Percentiles rank a stretch among this genome's conserved stretches.
These are phyloP conservation scores for Aquilaria malaccensis DNA, from an alignment of 345 rosid species.

Conservation along the genomic window DNA sequence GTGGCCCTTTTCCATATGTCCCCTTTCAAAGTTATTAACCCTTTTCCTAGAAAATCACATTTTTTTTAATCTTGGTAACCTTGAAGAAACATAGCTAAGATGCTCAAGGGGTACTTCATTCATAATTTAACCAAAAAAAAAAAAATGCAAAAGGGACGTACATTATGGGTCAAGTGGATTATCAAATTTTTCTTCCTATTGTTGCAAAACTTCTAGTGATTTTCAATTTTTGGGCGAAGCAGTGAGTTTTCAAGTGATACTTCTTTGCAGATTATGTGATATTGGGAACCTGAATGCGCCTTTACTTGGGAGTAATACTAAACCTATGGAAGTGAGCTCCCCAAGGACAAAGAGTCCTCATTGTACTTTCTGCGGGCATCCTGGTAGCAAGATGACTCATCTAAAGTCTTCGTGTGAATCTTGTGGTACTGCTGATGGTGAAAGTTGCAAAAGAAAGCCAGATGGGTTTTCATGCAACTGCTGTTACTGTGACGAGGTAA, in stretches of 20 bases:
- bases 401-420: conserved; percentile 52
- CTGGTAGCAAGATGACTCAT: conserved; percentile 65
- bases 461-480: conserved; percentile 65
- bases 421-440: conserved; percentile 30
- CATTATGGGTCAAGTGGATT: too few species aligned
- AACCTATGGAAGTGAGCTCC: conserved; percentile 23
- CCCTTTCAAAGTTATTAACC: too few species aligned
- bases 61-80: too few species aligned
- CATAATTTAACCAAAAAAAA: too few species aligned
- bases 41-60: too few species aligned
- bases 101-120: too few species aligned
- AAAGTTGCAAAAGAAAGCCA: conserved; percentile 56
- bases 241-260: not conserved
- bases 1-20: too few species aligned
- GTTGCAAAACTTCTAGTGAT: too few species aligned
- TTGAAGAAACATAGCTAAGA: too few species aligned
- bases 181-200: too few species aligned
- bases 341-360: conserved; percentile 48
- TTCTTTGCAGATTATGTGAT: conserved; percentile 44
- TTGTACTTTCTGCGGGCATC: conserved; percentile 92
- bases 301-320: conserved; percentile 21
- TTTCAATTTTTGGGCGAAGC: too few species aligned
- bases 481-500: conserved; percentile 49
- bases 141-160: too few species aligned
- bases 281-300: conserved; percentile 41